Percentiles rank a stretch among this genome's conserved stretches.
Evolutionary conservation across 192 early-diverging fungal genomes (phyloP).

Genomic region (Rhizoclosmatium globosum): DNA sequence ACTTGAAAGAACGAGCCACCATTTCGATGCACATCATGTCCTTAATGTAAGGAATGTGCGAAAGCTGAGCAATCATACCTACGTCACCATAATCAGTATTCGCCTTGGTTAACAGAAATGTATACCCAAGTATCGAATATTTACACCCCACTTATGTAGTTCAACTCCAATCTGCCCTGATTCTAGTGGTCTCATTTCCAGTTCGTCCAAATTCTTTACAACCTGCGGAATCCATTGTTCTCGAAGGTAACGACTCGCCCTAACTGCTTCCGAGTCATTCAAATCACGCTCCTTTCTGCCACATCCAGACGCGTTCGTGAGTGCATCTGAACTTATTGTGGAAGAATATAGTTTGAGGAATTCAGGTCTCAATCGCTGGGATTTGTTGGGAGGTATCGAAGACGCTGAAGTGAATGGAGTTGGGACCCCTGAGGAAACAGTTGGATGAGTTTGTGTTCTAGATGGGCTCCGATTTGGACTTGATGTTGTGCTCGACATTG

Average conservation of each 20-base stretch:
- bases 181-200: slow-evolving; percentile 60
- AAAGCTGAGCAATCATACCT: slow-evolving; percentile 53
- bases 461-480: slow-evolving; percentile 31
- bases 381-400: slow-evolving; percentile 2
- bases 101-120: not conserved
- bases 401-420: not conserved
- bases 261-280: slow-evolving; percentile 50
- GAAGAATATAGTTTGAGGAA: slow-evolving; percentile 48
- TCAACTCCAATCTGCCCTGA: slow-evolving; percentile 43
- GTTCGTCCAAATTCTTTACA: slow-evolving; percentile 51
- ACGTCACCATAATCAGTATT: not conserved
- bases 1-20: slow-evolving; percentile 57
- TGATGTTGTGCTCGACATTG: slow-evolving; percentile 8
- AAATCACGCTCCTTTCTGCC: slow-evolving; percentile 53
- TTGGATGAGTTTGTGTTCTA: not conserved
- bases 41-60: slow-evolving; percentile 59
- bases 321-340: slow-evolving; percentile 48
- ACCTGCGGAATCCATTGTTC: slow-evolving; percentile 57
- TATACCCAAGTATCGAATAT: slow-evolving; percentile 62
- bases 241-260: slow-evolving; percentile 52
- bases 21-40: slow-evolving; percentile 58
- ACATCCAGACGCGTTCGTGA: slow-evolving; percentile 47
- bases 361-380: slow-evolving; percentile 56
- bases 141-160: slow-evolving; percentile 59
- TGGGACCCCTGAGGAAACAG: not conserved